Conservation (phyloP, 805 yeast genomes). For the Hyphopichia homilentoma region DNA sequence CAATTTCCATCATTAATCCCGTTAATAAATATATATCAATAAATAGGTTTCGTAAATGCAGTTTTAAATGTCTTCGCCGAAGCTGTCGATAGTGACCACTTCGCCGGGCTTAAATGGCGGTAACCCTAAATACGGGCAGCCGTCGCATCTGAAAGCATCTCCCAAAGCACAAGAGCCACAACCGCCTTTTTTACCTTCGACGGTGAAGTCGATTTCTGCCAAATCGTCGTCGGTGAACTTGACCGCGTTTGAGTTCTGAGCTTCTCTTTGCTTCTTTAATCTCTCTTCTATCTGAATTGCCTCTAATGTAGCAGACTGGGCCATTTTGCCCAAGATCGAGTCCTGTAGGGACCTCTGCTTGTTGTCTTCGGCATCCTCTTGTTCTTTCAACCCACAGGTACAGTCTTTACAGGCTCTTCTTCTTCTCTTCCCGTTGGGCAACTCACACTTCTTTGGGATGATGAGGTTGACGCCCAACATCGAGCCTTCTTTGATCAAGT, state of each 20-base stretch:
- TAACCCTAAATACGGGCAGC: conserved; percentile 94
- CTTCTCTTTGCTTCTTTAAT: conserved; percentile 24
- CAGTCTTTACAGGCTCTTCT: conserved; percentile 98
- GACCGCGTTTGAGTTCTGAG: conserved; percentile 41
- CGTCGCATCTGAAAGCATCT: conserved; percentile 97
- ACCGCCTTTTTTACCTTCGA: conserved; percentile 96
- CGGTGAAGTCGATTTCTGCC: conserved; percentile 90
- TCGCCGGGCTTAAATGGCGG: conserved; percentile 99
- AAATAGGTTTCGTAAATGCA: no score
- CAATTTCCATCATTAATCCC: no score
- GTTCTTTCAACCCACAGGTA: conserved; percentile 92
- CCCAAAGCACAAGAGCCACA: conserved; percentile 97
- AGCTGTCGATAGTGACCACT: conserved; percentile 67
- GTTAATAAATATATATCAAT: no score
- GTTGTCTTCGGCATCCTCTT: conserved; percentile 63
- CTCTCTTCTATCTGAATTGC: conserved; percentile 54
- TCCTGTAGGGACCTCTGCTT: conserved; percentile 43
- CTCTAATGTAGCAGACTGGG: conserved; percentile 48
- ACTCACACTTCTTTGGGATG: conserved; percentile 58
- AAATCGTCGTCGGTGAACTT: conserved; percentile 64
- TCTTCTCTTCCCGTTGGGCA: conserved; percentile 54
- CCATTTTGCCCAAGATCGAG: conserved; percentile 43
- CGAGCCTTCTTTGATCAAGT: conserved; percentile 29
- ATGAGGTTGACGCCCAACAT: conserved; percentile 33
- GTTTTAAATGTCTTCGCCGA: conserved; percentile 70